phyloP scores from a whole-genome alignment of 495 filamentous ascomycete species.

The Penicillium psychrofluorescens region DNA sequence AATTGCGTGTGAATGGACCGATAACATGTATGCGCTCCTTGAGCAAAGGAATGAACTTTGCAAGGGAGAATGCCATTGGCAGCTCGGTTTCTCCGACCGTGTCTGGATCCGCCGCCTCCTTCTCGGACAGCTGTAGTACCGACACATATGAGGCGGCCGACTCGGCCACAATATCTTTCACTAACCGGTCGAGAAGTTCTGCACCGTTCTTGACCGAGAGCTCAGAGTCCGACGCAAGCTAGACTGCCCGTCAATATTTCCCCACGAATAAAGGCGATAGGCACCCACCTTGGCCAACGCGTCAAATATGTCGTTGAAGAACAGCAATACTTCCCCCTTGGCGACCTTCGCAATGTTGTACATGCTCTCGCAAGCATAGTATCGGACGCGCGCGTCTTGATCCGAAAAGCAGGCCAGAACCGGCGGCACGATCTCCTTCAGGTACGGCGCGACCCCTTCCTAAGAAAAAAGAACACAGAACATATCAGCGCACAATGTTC shows the following conservation, averaged over 20 bases:
- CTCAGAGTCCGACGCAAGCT: slow-evolving; percentile 95
- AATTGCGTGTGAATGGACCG: slow-evolving; percentile 89
- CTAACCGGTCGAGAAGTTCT: slow-evolving; percentile 87
- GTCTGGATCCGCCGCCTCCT: slow-evolving; percentile 38
- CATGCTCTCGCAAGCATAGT: slow-evolving; percentile 99
- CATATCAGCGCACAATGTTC: too few relatives aligned
- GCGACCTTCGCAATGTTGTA: slow-evolving; percentile 99
- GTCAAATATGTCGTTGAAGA: slow-evolving; percentile 98
- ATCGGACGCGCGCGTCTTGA: slow-evolving; percentile 95
- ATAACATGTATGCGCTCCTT: slow-evolving; percentile 89
- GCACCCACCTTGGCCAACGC: slow-evolving; percentile 80
- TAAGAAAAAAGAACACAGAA: slow-evolving; percentile 8
- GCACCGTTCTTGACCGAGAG: slow-evolving; percentile 98
- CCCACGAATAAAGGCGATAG: not conserved
- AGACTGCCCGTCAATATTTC: slow-evolving; percentile 3
- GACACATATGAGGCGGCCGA: slow-evolving; percentile 94
- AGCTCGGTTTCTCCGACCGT: slow-evolving; percentile 45
- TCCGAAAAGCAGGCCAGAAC: slow-evolving; percentile 98
- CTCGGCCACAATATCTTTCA: slow-evolving; percentile 98
- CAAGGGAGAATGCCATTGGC: slow-evolving; percentile 88
- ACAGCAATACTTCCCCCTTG: slow-evolving; percentile 91
- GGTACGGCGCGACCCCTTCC: slow-evolving; percentile 85
- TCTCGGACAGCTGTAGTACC: slow-evolving; percentile 55
- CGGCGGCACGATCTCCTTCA: slow-evolving; percentile 89
- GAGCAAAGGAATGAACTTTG: slow-evolving; percentile 84